phyloP scores from a whole-genome alignment of 768 basidiomycete genomes.

The Trametes gibbosa region DNA sequence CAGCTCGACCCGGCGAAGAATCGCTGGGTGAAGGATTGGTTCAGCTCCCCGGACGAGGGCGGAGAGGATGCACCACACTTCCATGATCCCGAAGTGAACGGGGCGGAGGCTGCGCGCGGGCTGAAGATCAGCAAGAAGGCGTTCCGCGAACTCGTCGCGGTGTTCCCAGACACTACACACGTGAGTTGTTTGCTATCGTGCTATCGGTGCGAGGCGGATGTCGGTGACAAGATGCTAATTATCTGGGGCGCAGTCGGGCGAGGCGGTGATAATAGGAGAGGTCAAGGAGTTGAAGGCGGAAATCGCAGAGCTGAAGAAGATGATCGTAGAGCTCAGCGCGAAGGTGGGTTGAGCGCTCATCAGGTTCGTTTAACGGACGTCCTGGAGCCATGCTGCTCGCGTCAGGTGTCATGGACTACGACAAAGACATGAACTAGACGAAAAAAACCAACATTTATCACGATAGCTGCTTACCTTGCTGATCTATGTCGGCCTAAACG shows the following conservation, averaged over 20 bases:
- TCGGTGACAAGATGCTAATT: background rate
- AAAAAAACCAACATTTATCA: background rate
- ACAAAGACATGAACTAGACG: background rate
- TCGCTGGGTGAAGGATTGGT: constrained; percentile 69
- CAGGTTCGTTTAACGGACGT: too few relatives aligned
- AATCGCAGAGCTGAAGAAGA: constrained; percentile 37
- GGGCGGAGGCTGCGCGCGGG: constrained; percentile 50
- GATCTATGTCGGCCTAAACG: background rate
- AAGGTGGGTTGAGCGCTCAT: background rate
- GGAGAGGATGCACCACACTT: constrained; percentile 50
- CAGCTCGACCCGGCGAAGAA: constrained; percentile 45
- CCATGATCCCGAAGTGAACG: constrained; percentile 61
- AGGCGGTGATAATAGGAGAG: constrained; percentile 64
- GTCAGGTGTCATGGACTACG: background rate
- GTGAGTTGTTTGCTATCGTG: constrained; percentile 38
- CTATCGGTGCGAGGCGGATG: background rate
- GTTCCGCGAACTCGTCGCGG: constrained; percentile 66
- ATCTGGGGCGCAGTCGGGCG: constrained; percentile 58
- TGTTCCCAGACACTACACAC: constrained; percentile 69
- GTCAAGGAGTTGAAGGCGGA: constrained; percentile 51
- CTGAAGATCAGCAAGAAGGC: constrained; percentile 66
- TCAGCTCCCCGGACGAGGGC: constrained; percentile 57
- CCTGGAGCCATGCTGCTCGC: background rate
- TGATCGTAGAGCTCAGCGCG: constrained; percentile 29
- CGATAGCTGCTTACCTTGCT: background rate